Evolutionary conservation across 2,329 filamentous ascomycete genomes (phyloP), one percentile per base, ranked within the genome.

Genomic region (Orbilia oligospora): DNA sequence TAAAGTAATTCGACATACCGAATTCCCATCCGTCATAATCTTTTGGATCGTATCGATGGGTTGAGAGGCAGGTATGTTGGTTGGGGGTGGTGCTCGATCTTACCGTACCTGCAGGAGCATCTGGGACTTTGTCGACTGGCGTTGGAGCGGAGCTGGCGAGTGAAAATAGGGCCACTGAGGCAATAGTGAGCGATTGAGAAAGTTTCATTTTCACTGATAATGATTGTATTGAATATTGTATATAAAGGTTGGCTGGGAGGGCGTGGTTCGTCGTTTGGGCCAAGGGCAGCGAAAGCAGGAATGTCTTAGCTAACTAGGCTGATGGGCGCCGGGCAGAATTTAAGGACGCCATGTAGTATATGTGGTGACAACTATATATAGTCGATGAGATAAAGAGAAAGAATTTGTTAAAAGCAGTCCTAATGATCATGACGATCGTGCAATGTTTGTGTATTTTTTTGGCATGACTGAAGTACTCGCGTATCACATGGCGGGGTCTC

Each of bases 11-110:
- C 18, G 10, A 41, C 55, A 38, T 58, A 58, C 55, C 55, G 10
- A 58, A 61, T 33, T 24, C 55, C 55, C 36, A 61, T 6, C 36
- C 20, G 12, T 44, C 20, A 44, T 61, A 61, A 18, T 61, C 55
- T n/a, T 61, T 61, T 10, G 55, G 36, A 2, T 58, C 10, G 30
- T 58, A 58, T 9, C 33, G 30, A 24, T 58, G 33, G 18, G 14
- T 41, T 2, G 55, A 44, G 10, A 44, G 55, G 14, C 55, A 61
- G 10, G 51, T 33, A 18, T 55, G 51, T 5, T 22, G 33, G 55
- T 61, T 33, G 10, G 5, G 55, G 10, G n/a, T 1, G 16, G 3
- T 3, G 30, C 1, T 24, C 2, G 33, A 18, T 14, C 22, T 24
- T 4, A 2, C n/a, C 5, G n/a, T n/a, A 12, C 1, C 3, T n/a